These are phyloP conservation scores for Hymenoscyphus repandus DNA, from an alignment of 2,329 filamentous ascomycete genomes.

Conservation along the genomic window DNA sequence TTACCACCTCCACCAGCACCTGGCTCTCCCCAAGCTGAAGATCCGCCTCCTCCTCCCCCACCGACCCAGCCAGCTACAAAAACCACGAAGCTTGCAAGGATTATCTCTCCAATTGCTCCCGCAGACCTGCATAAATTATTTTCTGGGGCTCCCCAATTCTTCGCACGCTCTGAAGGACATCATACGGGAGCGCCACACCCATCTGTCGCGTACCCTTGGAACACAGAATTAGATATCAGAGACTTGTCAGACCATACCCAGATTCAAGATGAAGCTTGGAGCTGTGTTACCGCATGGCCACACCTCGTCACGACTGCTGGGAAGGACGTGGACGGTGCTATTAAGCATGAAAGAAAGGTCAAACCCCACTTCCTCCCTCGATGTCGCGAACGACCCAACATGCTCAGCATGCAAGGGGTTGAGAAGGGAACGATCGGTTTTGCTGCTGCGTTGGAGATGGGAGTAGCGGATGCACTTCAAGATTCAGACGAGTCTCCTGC, in stretches of 20 bases:
- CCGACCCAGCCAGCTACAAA: neutral
- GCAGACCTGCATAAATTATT: conserved; percentile 64
- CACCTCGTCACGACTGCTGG: conserved; percentile 50
- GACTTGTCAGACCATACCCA: conserved; percentile 61
- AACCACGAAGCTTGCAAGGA: conserved; percentile 40
- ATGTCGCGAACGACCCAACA: conserved; percentile 48
- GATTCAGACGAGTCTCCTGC: neutral
- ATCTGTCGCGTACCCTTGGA: conserved; percentile 63
- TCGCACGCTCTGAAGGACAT: conserved; percentile 54
- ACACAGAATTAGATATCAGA: conserved; percentile 54
- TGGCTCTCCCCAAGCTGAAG: conserved; percentile 31
- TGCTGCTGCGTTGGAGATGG: conserved; percentile 61
- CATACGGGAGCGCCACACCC: conserved; percentile 56
- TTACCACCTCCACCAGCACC: conserved; percentile 46
- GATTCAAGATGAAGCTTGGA: conserved; percentile 59
- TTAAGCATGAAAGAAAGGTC: conserved; percentile 18
- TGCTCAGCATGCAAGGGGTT: conserved; percentile 66
- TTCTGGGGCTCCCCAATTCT: conserved; percentile 71
- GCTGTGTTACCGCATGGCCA: conserved; percentile 56
- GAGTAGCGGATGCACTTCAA: conserved; percentile 55
- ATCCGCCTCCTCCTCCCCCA: conserved; percentile 29
- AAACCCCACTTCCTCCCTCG: conserved; percentile 26
- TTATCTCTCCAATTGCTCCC: conserved; percentile 54
- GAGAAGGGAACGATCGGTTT: conserved; percentile 69
- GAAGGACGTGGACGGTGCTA: conserved; percentile 34